Evolutionary conservation across 2,329 filamentous ascomycete species (phyloP).

Genomic region (Phyllosticta ampelicida): DNA sequence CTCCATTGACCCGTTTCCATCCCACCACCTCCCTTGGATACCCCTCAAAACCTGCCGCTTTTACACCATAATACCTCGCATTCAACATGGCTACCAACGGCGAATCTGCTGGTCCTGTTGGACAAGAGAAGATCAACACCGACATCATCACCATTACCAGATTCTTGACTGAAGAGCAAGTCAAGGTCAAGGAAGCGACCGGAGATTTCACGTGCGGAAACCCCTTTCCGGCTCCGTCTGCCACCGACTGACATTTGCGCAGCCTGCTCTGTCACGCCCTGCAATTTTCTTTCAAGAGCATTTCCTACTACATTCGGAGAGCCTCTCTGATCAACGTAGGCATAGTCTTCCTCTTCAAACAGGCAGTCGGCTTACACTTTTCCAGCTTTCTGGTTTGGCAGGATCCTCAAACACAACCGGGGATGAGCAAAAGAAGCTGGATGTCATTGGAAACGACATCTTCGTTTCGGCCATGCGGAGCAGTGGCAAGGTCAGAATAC

Average conservation of each 20-base stretch:
- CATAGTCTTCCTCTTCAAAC: conserved; percentile 12
- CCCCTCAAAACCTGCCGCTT: not conserved
- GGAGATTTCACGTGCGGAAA: conserved; percentile 88
- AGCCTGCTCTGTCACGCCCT: conserved; percentile 94
- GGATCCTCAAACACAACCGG: conserved; percentile 92
- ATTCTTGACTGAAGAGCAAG: conserved; percentile 92
- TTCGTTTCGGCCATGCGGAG: conserved; percentile 94
- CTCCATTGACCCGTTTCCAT: not conserved
- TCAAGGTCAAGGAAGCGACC: conserved; percentile 85
- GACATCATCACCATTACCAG: conserved; percentile 92
- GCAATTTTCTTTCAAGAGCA: conserved; percentile 99
- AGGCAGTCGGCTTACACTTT: not conserved
- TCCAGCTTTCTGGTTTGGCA: conserved; percentile 72
- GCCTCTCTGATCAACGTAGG: conserved; percentile 75
- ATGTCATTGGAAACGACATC: conserved; percentile 96
- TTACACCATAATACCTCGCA: not conserved
- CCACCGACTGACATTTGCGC: conserved; percentile 2
- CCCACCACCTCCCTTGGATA: conserved; percentile 3
- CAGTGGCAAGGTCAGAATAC: conserved; percentile 76
- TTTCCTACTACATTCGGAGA: conserved; percentile 97
- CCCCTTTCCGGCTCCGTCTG: not conserved
- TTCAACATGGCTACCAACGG: conserved; percentile 21
- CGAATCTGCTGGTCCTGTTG: conserved; percentile 41
- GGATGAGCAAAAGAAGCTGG: conserved; percentile 98
- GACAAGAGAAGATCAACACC: conserved; percentile 76